Conservation (phyloP, 306 rosid genomes). For the Cucurbita ficifolia region DNA sequence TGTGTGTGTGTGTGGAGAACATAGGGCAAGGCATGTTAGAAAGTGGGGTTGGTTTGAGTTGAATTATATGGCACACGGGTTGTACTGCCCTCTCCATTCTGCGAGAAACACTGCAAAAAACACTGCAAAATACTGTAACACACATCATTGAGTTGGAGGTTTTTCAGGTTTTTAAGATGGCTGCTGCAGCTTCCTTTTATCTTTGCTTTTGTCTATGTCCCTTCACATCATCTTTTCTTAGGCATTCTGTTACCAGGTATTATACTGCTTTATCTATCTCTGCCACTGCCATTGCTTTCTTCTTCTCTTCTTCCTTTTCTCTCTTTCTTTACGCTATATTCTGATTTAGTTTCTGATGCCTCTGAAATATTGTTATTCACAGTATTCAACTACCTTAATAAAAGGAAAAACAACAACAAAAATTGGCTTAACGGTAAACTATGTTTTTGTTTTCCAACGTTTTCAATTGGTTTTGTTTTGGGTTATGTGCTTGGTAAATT, state of each 20-base stretch:
- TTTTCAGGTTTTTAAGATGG: background rate
- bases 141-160: background rate
- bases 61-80: slow-evolving; percentile 2
- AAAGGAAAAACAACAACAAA: background rate
- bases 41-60: background rate
- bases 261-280: no score
- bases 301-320: background rate
- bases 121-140: background rate
- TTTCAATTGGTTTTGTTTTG: no score
- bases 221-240: background rate
- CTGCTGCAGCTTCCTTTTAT: background rate
- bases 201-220: background rate
- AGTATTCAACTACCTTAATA: background rate
- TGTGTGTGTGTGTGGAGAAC: background rate
- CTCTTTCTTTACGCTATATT: background rate
- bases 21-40: background rate
- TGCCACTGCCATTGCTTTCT: background rate
- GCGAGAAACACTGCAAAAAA: background rate
- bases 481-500: no score
- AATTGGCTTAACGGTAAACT: background rate
- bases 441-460: no score
- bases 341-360: background rate
- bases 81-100: background rate
- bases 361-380: background rate
- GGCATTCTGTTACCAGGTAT: no score